Evolutionary conservation across 257 asterid species (phyloP).

Genomic region (Apocynum venetum): DNA sequence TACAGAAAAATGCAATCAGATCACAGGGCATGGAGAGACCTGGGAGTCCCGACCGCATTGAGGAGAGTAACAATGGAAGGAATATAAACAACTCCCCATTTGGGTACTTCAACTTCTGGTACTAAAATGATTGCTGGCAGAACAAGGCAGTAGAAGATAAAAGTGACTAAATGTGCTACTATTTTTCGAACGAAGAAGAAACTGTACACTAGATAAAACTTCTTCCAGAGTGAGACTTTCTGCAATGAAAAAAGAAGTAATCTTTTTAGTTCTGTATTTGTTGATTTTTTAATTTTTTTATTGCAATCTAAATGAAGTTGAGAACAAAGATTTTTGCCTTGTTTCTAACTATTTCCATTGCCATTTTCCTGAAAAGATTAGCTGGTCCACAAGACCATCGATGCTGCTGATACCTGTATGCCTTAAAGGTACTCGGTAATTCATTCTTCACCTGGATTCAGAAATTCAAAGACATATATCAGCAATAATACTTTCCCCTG

Average conservation of each 20-base stretch:
- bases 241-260: slow-evolving; percentile 21
- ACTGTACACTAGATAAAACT: slow-evolving; percentile 64
- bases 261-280: no score
- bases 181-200: slow-evolving; percentile 76
- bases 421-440: slow-evolving; percentile 69
- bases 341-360: slow-evolving; percentile 48
- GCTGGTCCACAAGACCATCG: slow-evolving; percentile 88
- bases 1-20: not conserved
- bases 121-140: slow-evolving; percentile 57
- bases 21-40: slow-evolving; percentile 26
- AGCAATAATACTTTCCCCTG: not conserved
- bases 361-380: slow-evolving; percentile 64
- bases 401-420: slow-evolving; percentile 68
- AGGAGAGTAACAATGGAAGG: slow-evolving; percentile 50
- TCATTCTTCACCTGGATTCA: slow-evolving; percentile 59
- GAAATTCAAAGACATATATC: not conserved
- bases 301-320: not conserved
- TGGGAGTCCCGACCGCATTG: slow-evolving; percentile 65
- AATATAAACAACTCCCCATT: slow-evolving; percentile 58
- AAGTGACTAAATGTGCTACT: slow-evolving; percentile 58
- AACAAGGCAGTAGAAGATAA: slow-evolving; percentile 61
- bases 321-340: slow-evolving; percentile 32
- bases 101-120: slow-evolving; percentile 64
- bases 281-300: no score
- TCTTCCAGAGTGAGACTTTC: slow-evolving; percentile 60